Evolutionary conservation across 2,329 filamentous ascomycete species (phyloP), one percentile per base, ranked within the genome.

Genomic region (Drechmeria coniospora): DNA sequence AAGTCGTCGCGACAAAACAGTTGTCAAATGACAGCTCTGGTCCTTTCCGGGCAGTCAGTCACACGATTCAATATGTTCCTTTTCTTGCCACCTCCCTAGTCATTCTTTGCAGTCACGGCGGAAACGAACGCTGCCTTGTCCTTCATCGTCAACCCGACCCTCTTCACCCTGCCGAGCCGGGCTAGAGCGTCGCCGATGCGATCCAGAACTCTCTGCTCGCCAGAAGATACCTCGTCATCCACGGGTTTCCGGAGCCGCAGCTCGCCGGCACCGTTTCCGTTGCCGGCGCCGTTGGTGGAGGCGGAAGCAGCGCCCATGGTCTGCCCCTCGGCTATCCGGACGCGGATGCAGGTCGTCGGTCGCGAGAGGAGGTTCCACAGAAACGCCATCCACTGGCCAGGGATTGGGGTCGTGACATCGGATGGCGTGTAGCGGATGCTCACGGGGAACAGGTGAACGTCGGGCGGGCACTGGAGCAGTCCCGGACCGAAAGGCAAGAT

Each of bases 341-440:
- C 87, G 15, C 84, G 74, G 42, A 98, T 87, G 43, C 75, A 84
- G 38, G 93, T 90, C 1, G 81, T 92, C 1, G 84, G 80, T 26
- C 77, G 73, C 23, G 79, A 81, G 19, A 93, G 71, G 7, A 95
- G 61, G 29, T 76, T 79, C 84, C 86, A 98, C 7, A 94, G 46
- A 49, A 94, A 94, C 2, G 58, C 57, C 5, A 68, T 28, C 51
- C 80, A 84, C 16, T 66, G 65, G 9, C 77, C 74, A 0, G 90
- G 86, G 0, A 98, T 60, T 0, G 90, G 87, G 0, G 90, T 94
- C 0, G 87, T 92, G 32, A 95, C 75, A 47, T 95, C 86, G 4
- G 78, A 68, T 0, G 87, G 80, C 0, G 82, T 79, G 51, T 95
- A 98, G 28, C 86, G 74, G 36, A 98, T 61, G 50, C 79, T 92